Evolutionary conservation across 2,329 filamentous ascomycete genomes (phyloP).

Genomic region (Trichoderma koningii): DNA sequence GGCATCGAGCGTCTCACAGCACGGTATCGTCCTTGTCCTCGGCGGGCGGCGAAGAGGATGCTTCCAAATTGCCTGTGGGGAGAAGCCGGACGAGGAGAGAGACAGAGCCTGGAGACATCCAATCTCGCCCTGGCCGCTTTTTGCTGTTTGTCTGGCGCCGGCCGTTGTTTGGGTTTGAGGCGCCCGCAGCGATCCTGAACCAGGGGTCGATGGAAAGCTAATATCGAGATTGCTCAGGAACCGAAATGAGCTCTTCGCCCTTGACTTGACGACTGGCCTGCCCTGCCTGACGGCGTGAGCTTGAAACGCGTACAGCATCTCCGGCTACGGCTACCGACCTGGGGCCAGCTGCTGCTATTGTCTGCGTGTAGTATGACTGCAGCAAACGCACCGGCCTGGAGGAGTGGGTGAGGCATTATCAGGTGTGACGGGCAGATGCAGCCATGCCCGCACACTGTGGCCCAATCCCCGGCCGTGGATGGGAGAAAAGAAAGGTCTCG

Average conservation of each 20-base stretch:
- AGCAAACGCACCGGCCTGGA: neutral
- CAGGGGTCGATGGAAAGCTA: slow-evolving; percentile 8
- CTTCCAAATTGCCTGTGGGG: slow-evolving; percentile 13
- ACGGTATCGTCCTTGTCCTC: neutral
- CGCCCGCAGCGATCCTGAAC: slow-evolving; percentile 21
- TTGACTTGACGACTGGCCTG: neutral
- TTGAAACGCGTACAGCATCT: slow-evolving; percentile 15
- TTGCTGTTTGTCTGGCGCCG: slow-evolving; percentile 11
- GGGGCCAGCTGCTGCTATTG: neutral
- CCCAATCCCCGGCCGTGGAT: neutral
- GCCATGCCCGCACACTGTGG: slow-evolving; percentile 10
- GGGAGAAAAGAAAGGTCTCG: slow-evolving; percentile 8
- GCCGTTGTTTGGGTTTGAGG: slow-evolving; percentile 10
- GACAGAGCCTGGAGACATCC: slow-evolving; percentile 3
- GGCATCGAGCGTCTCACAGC: slow-evolving; percentile 5
- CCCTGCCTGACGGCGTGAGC: neutral
- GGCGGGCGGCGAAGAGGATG: neutral
- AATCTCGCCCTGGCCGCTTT: slow-evolving; percentile 4
- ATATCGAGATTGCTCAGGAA: neutral
- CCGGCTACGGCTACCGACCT: slow-evolving; percentile 3
- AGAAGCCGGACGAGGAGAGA: neutral
- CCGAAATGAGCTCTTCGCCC: slow-evolving; percentile 13
- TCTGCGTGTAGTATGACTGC: neutral
- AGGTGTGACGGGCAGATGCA: neutral
- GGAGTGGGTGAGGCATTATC: slow-evolving; percentile 21